phyloP scores from a whole-genome alignment of 1,284 basidiomycete species.

The Austropuccinia psidii region DNA sequence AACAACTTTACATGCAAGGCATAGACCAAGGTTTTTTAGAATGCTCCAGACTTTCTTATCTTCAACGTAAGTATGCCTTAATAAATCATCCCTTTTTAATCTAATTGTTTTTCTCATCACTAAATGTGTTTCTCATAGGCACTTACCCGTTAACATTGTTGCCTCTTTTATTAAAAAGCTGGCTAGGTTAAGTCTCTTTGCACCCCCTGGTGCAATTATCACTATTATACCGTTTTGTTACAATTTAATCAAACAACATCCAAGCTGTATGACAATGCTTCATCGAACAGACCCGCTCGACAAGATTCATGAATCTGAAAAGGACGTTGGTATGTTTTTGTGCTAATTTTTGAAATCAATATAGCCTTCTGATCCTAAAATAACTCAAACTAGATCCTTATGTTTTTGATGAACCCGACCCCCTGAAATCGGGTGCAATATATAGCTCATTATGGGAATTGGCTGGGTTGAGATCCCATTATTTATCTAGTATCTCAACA shows the following conservation, averaged over 20 bases:
- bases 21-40: slow-evolving; percentile 90
- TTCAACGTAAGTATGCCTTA: slow-evolving; percentile 60
- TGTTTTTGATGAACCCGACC: slow-evolving; percentile 61
- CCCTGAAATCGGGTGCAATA: slow-evolving; percentile 68
- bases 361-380: neutral
- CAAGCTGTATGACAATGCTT: slow-evolving; percentile 83
- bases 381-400: slow-evolving; percentile 60
- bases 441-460: slow-evolving; percentile 90
- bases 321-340: slow-evolving; percentile 39
- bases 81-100: neutral
- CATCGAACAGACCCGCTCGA: slow-evolving; percentile 53
- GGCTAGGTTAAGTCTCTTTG: slow-evolving; percentile 69
- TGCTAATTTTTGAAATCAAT: neutral
- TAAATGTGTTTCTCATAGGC: slow-evolving; percentile 51
- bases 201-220: slow-evolving; percentile 82
- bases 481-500: slow-evolving; percentile 73
- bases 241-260: slow-evolving; percentile 87
- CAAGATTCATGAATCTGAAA: slow-evolving; percentile 43
- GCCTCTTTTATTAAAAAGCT: slow-evolving; percentile 92
- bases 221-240: slow-evolving; percentile 89
- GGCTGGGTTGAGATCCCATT: slow-evolving; percentile 68
- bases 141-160: slow-evolving; percentile 76
- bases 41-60: slow-evolving; percentile 80
- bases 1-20: slow-evolving; percentile 80
- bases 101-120: slow-evolving; percentile 24